A percentile compares a stretch with the other conserved stretches of the same genome.
phyloP scores from a whole-genome alignment of 73 alveolate genomes.

The Stentor coeruleus region DNA sequence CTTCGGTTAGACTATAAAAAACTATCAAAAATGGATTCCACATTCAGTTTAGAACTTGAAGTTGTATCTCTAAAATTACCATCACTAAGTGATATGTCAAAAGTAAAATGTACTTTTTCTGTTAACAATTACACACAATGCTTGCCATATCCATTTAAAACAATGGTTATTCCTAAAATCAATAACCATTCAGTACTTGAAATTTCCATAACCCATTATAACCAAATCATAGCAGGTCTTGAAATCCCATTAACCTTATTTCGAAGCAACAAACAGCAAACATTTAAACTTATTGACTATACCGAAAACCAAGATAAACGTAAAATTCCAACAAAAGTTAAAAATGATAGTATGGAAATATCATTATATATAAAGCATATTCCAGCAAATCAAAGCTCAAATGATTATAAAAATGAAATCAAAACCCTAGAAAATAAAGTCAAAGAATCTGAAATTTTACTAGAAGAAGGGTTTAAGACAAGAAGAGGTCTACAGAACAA shows the following conservation, averaged over 20 bases:
- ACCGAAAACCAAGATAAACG: background rate
- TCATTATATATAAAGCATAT: background rate
- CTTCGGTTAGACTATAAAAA: too few species aligned
- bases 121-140: background rate
- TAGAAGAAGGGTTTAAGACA: too few species aligned
- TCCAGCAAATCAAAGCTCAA: background rate
- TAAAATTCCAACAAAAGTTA: too few species aligned
- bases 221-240: background rate
- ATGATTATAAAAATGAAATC: background rate
- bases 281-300: background rate
- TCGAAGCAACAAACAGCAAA: background rate
- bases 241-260: background rate
- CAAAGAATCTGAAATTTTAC: slow-evolving; percentile 5
- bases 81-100: background rate
- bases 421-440: background rate
- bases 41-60: slow-evolving; percentile 1
- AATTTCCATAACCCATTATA: background rate
- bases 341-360: background rate
- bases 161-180: background rate
- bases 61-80: background rate
- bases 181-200: background rate
- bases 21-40: too few species aligned
- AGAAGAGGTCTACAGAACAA: too few species aligned
- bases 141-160: background rate
- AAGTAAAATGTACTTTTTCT: background rate